These are phyloP conservation scores for Ganoderma lucidum DNA, from an alignment of 1,284 basidiomycete species.

Conservation along the genomic window DNA sequence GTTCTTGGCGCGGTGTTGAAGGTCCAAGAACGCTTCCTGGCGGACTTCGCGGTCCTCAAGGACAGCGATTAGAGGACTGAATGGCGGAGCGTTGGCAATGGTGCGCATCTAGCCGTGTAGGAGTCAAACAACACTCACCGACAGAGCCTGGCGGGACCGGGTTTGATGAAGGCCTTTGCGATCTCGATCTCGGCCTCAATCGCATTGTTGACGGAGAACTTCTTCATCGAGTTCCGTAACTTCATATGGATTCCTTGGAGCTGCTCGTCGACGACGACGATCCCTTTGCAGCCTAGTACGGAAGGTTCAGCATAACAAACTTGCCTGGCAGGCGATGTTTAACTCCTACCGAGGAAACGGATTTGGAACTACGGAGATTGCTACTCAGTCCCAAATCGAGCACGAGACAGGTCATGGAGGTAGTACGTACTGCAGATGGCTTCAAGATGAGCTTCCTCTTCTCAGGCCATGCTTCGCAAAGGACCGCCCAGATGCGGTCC, in stretches of 20 bases:
- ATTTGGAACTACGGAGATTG: slow-evolving; percentile 65
- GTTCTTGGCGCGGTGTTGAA: slow-evolving; percentile 63
- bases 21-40: slow-evolving; percentile 57
- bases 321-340: not conserved
- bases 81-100: not conserved
- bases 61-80: slow-evolving; percentile 72
- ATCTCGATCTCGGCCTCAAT: slow-evolving; percentile 74
- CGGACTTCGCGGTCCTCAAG: slow-evolving; percentile 71
- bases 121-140: slow-evolving; percentile 48
- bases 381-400: not conserved
- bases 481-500: slow-evolving; percentile 60
- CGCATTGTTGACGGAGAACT: slow-evolving; percentile 61
- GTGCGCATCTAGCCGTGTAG: not conserved
- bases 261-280: slow-evolving; percentile 67
- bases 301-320: not conserved
- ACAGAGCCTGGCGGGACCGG: slow-evolving; percentile 68
- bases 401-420: not conserved
- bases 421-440: slow-evolving; percentile 65
- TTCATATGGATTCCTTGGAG: slow-evolving; percentile 66
- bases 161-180: slow-evolving; percentile 63
- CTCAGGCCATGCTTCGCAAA: slow-evolving; percentile 53
- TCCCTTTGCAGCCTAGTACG: slow-evolving; percentile 64
- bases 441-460: slow-evolving; percentile 43
- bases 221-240: slow-evolving; percentile 74
- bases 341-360: slow-evolving; percentile 64